Base-by-base conservation (phyloP, 805 yeast species). In the Ogataea nakhonphanomensis region DNA sequence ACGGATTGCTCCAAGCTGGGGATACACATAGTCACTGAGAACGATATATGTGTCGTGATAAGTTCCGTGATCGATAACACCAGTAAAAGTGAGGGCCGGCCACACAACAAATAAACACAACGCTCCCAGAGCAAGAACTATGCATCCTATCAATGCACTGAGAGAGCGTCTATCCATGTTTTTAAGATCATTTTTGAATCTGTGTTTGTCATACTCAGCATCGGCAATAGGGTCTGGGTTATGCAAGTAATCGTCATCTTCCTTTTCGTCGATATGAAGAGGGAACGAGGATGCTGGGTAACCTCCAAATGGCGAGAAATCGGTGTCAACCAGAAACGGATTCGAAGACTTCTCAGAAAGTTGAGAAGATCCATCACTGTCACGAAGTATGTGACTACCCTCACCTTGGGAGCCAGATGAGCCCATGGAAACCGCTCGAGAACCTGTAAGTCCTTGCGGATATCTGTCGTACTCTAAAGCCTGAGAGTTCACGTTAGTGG, bases 181-280 rank as follows among this genome's bases (percentile, higher is more conserved):
- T 62, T 78, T 83, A 47, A 84, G 61, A 63, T 84, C 93, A 39
- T 78, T 57, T 43, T 66, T 52, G 53, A 84, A 78, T 51, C 88
- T 67, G 57, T 81, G 76, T 48, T 78, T 82, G 52, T 88, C 95
- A 54, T 82, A 79, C 44, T 81, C 78, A 15, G 95, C 96, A 60
- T 93, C 99, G 32, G 80, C 85, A 26, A 89, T 82, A 8, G 96
- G 96, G 62, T 91, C 96, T 2, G 98, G 98, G 64, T 91, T 93
- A 64, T 91, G 98, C 50, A 93, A 61, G 58, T 87, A 90, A 63
- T 91, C 99, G 66, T 91, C 99, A 8, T 85, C 83, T 64, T 91
- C 99, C 64, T 87, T 87, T 53, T 91, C 98, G 44, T 91, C 96
- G 48, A 93, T 79, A 52, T 77, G 82, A 42, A 91, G 68, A 1